A percentile compares a stretch with the other conserved stretches of the same genome.
Evolutionary conservation across 1,284 basidiomycete genomes (phyloP).

Genomic region (Melanopsichium pennsylvanicum): DNA sequence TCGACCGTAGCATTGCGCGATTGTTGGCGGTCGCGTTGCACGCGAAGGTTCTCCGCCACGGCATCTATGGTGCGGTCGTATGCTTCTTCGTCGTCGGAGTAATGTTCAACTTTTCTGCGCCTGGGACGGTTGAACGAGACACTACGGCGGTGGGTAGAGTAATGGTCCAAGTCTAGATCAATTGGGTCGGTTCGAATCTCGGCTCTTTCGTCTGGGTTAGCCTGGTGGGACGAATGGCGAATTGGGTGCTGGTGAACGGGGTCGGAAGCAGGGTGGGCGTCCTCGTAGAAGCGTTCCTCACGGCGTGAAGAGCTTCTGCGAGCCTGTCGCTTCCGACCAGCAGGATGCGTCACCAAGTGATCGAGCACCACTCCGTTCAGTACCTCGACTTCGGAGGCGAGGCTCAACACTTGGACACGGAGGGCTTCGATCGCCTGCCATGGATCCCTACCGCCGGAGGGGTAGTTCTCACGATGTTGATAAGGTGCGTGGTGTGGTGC

Average conservation of each 20-base stretch:
- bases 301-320: slow-evolving; percentile 1
- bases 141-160: slow-evolving; percentile 14
- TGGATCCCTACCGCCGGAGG: slow-evolving; percentile 23
- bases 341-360: slow-evolving; percentile 6
- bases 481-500: slow-evolving; percentile 13
- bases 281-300: slow-evolving; percentile 5
- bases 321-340: neutral
- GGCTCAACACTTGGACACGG: slow-evolving; percentile 31
- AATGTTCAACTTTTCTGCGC: too few species aligned
- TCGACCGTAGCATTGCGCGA: neutral
- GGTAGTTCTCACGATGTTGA: slow-evolving; percentile 22
- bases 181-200: slow-evolving; percentile 30
- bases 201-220: neutral
- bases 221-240: neutral
- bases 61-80: slow-evolving; percentile 39
- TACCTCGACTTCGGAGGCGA: slow-evolving; percentile 37
- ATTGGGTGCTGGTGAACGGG: slow-evolving; percentile 9
- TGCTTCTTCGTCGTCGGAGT: slow-evolving; percentile 19
- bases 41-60: slow-evolving; percentile 29
- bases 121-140: slow-evolving; percentile 21
- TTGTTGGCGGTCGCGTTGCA: slow-evolving; percentile 21
- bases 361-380: slow-evolving; percentile 43
- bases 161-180: slow-evolving; percentile 12
- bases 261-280: slow-evolving; percentile 34
- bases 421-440: slow-evolving; percentile 46